Percentiles rank a stretch among this genome's conserved stretches.
These are phyloP conservation scores for Pogostemon cablin DNA, from an alignment of 257 asterid species.

Conservation along the genomic window DNA sequence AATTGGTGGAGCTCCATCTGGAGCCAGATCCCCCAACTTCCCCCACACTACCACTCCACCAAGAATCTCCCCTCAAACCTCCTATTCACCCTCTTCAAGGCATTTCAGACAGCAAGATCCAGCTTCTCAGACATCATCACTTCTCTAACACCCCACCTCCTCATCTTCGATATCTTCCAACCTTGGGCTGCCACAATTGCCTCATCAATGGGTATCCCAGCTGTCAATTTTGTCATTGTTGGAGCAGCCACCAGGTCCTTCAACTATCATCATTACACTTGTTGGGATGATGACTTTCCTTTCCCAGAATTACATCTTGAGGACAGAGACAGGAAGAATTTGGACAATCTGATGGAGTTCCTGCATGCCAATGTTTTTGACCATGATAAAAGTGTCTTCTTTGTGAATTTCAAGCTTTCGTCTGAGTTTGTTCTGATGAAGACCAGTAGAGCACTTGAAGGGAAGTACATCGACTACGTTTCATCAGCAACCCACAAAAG, in stretches of 20 bases:
- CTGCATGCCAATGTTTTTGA: slow-evolving; percentile 8
- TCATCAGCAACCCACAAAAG: neutral
- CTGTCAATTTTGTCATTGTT: slow-evolving; percentile 4
- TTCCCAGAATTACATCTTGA: neutral
- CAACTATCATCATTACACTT: neutral
- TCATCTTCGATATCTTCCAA: slow-evolving; percentile 28
- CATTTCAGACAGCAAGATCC: slow-evolving; percentile 19
- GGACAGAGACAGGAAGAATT: no score
- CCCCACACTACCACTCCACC: slow-evolving; percentile 23
- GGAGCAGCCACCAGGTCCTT: slow-evolving; percentile 8
- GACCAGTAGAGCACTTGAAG: slow-evolving; percentile 4
- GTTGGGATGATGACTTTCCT: neutral
- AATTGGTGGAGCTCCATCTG: slow-evolving; percentile 17
- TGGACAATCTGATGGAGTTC: neutral
- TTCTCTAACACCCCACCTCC: slow-evolving; percentile 1
- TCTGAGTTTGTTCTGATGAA: slow-evolving; percentile 6
- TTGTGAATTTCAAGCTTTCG: neutral
- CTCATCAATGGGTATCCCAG: slow-evolving; percentile 9
- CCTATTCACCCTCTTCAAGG: slow-evolving; percentile 2
- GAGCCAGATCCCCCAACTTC: neutral
- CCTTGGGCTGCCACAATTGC: slow-evolving; percentile 33
- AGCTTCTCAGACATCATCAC: slow-evolving; percentile 23
- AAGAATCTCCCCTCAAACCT: slow-evolving; percentile 26
- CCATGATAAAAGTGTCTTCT: slow-evolving; percentile 4
- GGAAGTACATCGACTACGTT: slow-evolving; percentile 19